Base-by-base conservation (phyloP, 176 grass and related monocot species). In the Pharus latifolius region DNA sequence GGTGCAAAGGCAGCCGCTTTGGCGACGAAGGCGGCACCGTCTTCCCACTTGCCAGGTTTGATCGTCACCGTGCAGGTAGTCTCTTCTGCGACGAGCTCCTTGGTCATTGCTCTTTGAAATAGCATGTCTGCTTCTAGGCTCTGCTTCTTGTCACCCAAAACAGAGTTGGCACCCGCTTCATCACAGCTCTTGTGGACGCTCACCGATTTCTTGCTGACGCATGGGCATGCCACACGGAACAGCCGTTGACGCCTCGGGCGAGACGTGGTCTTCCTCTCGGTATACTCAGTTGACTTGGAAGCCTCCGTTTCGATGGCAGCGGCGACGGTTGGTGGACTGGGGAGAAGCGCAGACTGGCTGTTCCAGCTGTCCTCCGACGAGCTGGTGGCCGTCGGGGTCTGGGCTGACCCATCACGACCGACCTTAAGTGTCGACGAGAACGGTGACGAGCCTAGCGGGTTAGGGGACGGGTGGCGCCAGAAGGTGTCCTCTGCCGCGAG, bases 351-450 rank as follows among this genome's bases (percentile, higher is more conserved):
- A 6, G 69, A 79, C 34, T 69, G 68, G 75, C 75, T 84, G 75
- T 84, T 79, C 61, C 75, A 79, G 69, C 82, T 84, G 22, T 43
- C 61, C 37, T 84, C 82, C 28, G 82, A 84, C 45, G 82, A 84
- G 82, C 69, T 74, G 9, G 61, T 79, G 53, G 68, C 75, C 44
- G 60, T 73, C 18, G 52, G 60, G 43, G 82, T 50, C 41, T 44
- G 51, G 0, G 22, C 34, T 12, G 75, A 60, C 3, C 45, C 60
- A 28, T 74, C 69, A 27, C 28, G 75, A 26, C 67, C 62, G 27
- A 34, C 38, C 82, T 78, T 52, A 62, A 79, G 68, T 28, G 22
- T 61, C 3, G 82, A 79, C 48, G 78, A 74, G 11, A 69, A 48
- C 8, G 69, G 67, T 15, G 76, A 73, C 20, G 82, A 79, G 7